Evolutionary conservation across 371 early-diverging fungal genomes (phyloP).

Genomic region (Mortierella sp.): DNA sequence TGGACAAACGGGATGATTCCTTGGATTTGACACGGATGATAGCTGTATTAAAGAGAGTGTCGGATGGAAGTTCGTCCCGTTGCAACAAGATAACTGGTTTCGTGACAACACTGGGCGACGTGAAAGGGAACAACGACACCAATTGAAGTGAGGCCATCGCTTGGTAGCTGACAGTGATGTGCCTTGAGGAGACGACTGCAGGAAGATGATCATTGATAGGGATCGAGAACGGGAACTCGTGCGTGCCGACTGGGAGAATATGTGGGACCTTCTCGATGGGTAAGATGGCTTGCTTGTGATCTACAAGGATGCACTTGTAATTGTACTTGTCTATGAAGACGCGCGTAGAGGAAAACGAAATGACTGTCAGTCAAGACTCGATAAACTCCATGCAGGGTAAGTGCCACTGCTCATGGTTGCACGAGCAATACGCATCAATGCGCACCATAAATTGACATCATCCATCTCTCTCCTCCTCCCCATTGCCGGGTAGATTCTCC

Average conservation of each 20-base stretch:
- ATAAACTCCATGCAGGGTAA: too few species aligned
- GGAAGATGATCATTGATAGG: constrained; percentile 17
- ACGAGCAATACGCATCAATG: too few species aligned
- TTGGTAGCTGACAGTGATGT: constrained; percentile 34
- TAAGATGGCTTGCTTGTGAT: constrained; percentile 17
- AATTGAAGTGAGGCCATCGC: constrained; percentile 30
- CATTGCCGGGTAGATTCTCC: too few species aligned
- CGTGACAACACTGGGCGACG: constrained; percentile 6
- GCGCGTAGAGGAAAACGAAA: too few species aligned
- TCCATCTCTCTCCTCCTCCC: too few species aligned
- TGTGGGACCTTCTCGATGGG: constrained; percentile 8
- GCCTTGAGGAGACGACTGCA: constrained; percentile 23
- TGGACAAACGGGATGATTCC: constrained; percentile 15
- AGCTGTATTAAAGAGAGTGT: constrained; percentile 26
- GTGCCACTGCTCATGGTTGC: too few species aligned
- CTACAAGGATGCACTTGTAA: constrained; percentile 29
- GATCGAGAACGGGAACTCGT: constrained; percentile 42
- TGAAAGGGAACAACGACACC: constrained; percentile 29
- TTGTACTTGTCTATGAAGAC: constrained; percentile 29
- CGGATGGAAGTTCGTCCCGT: constrained; percentile 28
- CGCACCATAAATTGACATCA: too few species aligned
- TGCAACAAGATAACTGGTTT: constrained; percentile 37
- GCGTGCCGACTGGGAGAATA: constrained; percentile 24
- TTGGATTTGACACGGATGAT: constrained; percentile 12
- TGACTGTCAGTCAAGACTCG: too few species aligned